A percentile compares a stretch with the other conserved stretches of the same genome.
phyloP scores from a whole-genome alignment of 495 filamentous ascomycete genomes.

The Arthonia radiata region DNA sequence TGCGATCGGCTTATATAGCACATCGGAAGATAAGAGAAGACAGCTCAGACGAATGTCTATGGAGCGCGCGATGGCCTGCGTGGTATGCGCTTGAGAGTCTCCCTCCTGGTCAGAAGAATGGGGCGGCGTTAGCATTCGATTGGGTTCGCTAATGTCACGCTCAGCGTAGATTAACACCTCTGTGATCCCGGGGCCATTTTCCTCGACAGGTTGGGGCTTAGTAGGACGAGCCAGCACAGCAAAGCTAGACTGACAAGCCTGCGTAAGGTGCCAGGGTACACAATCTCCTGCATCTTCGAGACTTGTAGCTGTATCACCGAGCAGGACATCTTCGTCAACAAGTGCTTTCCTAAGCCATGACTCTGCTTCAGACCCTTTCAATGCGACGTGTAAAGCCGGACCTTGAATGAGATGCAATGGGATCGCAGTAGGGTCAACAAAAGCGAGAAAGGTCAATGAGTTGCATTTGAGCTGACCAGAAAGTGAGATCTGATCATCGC shows the following conservation, averaged over 20 bases:
- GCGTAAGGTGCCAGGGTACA: neutral
- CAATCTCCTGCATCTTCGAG: neutral
- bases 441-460: too few relatives aligned
- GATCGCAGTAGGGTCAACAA: neutral
- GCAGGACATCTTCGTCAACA: neutral
- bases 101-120: conserved; percentile 12
- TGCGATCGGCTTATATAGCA: conserved; percentile 6
- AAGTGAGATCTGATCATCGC: too few relatives aligned
- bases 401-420: neutral
- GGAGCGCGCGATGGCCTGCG: too few relatives aligned
- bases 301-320: neutral
- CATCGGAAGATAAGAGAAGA: conserved; percentile 16
- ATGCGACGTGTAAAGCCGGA: too few relatives aligned
- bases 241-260: neutral
- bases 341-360: neutral
- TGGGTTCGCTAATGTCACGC: conserved; percentile 1
- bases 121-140: conserved; percentile 19
- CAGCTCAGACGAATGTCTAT: conserved; percentile 10
- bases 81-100: too few relatives aligned
- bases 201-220: neutral
- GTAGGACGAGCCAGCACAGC: neutral
- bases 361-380: neutral
- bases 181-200: conserved; percentile 12
- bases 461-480: too few relatives aligned
- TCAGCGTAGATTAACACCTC: conserved; percentile 30